Percentiles rank a stretch among this genome's conserved stretches.
Evolutionary conservation across 2,329 filamentous ascomycete genomes (phyloP).

Genomic region (Knoxdaviesia capensis): DNA sequence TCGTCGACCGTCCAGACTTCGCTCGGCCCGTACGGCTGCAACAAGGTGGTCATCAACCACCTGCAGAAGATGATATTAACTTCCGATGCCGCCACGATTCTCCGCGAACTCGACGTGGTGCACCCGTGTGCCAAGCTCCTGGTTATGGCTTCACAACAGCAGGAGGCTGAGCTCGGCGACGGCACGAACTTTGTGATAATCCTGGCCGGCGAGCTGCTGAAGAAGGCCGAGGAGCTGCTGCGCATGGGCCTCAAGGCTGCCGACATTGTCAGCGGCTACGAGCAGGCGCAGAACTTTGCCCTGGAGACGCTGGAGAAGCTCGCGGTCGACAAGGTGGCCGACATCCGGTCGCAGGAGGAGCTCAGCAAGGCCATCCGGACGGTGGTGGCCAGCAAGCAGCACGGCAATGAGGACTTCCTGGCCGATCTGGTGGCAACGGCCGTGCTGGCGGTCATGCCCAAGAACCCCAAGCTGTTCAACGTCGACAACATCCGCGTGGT

Average conservation of each 20-base stretch:
- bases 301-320: slow-evolving; percentile 74
- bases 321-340: slow-evolving; percentile 73
- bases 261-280: slow-evolving; percentile 89
- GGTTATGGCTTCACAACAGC: slow-evolving; percentile 97
- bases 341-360: slow-evolving; percentile 62
- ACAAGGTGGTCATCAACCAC: slow-evolving; percentile 99
- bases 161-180: slow-evolving; percentile 98
- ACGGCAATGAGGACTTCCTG: slow-evolving; percentile 75
- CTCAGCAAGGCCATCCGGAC: slow-evolving; percentile 90
- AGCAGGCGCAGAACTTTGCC: slow-evolving; percentile 80
- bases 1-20: slow-evolving; percentile 93
- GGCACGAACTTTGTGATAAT: slow-evolving; percentile 96
- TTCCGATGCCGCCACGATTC: slow-evolving; percentile 90
- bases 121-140: slow-evolving; percentile 94
- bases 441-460: slow-evolving; percentile 73
- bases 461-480: slow-evolving; percentile 92
- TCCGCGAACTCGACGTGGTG: slow-evolving; percentile 92
- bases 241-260: slow-evolving; percentile 97
- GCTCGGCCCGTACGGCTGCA: slow-evolving; percentile 88
- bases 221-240: slow-evolving; percentile 91
- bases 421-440: slow-evolving; percentile 73
- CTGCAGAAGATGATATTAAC: slow-evolving; percentile 99
- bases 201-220: slow-evolving; percentile 81
- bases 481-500: slow-evolving; percentile 98
- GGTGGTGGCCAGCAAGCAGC: slow-evolving; percentile 92